Evolutionary conservation across 2,329 filamentous ascomycete species (phyloP).

Genomic region (Cladosporium velox): DNA sequence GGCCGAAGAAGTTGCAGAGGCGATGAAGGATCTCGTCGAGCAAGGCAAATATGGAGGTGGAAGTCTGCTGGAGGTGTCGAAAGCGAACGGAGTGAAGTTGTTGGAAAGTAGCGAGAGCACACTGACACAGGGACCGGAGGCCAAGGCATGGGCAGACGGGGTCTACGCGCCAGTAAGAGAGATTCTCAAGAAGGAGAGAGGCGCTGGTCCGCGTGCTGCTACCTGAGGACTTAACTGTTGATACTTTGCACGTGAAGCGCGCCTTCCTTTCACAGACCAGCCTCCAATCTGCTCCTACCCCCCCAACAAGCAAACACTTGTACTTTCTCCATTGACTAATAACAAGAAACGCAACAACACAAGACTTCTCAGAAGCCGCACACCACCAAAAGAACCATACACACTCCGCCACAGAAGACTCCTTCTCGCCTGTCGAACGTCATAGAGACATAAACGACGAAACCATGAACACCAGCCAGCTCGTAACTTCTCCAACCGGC

Average conservation of each 20-base stretch:
- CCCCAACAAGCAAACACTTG: not conserved
- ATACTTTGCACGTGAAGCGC: not conserved
- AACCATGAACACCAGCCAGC: not conserved
- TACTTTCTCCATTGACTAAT: not conserved
- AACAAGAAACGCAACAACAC: not conserved
- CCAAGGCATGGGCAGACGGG: conserved; percentile 22
- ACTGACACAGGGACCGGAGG: conserved; percentile 16
- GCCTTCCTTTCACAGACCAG: not conserved
- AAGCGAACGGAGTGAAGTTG: conserved; percentile 20
- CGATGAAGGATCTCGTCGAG: conserved; percentile 34
- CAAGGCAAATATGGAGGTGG: conserved; percentile 29
- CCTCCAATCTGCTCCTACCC: not conserved
- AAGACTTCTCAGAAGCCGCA: not conserved
- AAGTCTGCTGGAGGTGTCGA: conserved; percentile 24
- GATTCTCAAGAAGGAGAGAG: conserved; percentile 23
- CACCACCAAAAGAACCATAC: not conserved
- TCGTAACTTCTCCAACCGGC: not conserved
- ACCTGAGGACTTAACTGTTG: not conserved
- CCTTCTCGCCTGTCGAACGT: not conserved
- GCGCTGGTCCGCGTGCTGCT: not conserved
- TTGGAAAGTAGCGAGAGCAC: conserved; percentile 23
- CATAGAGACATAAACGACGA: not conserved
- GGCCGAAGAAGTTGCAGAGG: conserved; percentile 32
- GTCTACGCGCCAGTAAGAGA: conserved; percentile 27
- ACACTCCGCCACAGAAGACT: not conserved